A percentile compares a stretch with the other conserved stretches of the same genome.
Conservation (phyloP, 2,329 filamentous ascomycete genomes). For the Herpotrichia juniperi region DNA sequence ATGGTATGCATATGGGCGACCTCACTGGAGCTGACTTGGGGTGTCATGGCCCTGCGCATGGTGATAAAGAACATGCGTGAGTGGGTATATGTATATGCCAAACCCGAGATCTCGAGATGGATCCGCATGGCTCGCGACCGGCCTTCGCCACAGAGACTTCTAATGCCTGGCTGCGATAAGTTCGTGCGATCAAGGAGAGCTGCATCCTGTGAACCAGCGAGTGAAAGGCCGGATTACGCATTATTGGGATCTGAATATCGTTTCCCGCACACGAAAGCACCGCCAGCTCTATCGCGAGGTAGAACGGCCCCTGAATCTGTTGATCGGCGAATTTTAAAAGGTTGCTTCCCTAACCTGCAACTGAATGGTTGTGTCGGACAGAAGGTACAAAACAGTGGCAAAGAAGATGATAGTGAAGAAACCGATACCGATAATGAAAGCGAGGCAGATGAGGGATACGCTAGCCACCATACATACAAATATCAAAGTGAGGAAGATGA, state of each 20-base stretch:
- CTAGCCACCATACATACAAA: no score
- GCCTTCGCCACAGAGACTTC: background rate
- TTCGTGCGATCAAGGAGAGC: slow-evolving; percentile 6
- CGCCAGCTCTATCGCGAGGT: no score
- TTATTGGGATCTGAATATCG: background rate
- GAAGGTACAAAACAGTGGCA: no score
- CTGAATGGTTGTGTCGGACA: no score
- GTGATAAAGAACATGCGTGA: slow-evolving; percentile 16
- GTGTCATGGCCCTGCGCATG: slow-evolving; percentile 14
- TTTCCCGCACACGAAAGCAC: no score
- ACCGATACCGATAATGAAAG: no score
- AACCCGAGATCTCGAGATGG: slow-evolving; percentile 8
- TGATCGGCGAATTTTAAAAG: no score
- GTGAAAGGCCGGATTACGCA: background rate
- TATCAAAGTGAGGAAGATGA: no score
- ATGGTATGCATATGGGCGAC: slow-evolving; percentile 23
- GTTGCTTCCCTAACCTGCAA: no score
- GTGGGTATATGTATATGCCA: slow-evolving; percentile 15
- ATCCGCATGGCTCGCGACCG: slow-evolving; percentile 4
- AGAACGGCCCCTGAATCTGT: no score
- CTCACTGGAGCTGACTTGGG: slow-evolving; percentile 21
- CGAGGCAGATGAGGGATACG: no score
- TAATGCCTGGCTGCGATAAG: slow-evolving; percentile 2
- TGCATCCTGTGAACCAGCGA: slow-evolving; percentile 6
- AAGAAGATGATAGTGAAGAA: no score